A percentile compares a stretch with the other conserved stretches of the same genome.
Evolutionary conservation across 2,329 filamentous ascomycete genomes (phyloP).

Genomic region (Paecilomyces variotii): DNA sequence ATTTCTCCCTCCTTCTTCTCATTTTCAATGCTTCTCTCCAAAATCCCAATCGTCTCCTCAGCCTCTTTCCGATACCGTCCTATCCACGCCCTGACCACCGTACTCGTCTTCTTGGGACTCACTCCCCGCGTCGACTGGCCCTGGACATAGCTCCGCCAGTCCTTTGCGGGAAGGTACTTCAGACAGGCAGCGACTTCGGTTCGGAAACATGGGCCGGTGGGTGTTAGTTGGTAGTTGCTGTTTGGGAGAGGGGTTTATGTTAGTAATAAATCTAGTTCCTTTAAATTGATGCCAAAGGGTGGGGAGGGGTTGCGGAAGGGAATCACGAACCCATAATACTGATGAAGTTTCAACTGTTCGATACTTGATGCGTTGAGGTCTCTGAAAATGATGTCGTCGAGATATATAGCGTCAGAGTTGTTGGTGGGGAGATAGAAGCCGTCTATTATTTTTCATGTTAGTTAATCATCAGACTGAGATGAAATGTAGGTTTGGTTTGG

Average conservation of each 20-base stretch:
- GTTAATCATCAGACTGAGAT: not conserved
- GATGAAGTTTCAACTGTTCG: constrained; percentile 26
- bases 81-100: constrained; percentile 30
- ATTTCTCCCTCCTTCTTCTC: constrained; percentile 3
- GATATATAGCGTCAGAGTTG: constrained; percentile 30
- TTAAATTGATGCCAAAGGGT: not conserved
- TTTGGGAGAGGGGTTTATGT: not conserved
- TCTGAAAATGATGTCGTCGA: constrained; percentile 34
- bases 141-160: constrained; percentile 33
- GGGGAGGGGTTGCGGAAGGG: not conserved
- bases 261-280: not conserved
- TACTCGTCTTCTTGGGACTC: constrained; percentile 21
- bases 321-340: constrained; percentile 31
- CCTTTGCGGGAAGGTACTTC: constrained; percentile 29
- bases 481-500: not conserved
- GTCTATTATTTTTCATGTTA: constrained; percentile 18
- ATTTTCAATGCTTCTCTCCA: constrained; percentile 12
- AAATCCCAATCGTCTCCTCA: constrained; percentile 15
- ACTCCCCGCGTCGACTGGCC: constrained; percentile 25
- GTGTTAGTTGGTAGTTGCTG: constrained; percentile 35
- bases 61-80: constrained; percentile 27
- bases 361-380: constrained; percentile 21
- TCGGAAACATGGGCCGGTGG: constrained; percentile 32
- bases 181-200: constrained; percentile 36
- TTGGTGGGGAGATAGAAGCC: constrained; percentile 36